Percentiles rank a stretch among this genome's conserved stretches.
phyloP scores from a whole-genome alignment of 139 green algal genomes.

The Coelastrella sp. region DNA sequence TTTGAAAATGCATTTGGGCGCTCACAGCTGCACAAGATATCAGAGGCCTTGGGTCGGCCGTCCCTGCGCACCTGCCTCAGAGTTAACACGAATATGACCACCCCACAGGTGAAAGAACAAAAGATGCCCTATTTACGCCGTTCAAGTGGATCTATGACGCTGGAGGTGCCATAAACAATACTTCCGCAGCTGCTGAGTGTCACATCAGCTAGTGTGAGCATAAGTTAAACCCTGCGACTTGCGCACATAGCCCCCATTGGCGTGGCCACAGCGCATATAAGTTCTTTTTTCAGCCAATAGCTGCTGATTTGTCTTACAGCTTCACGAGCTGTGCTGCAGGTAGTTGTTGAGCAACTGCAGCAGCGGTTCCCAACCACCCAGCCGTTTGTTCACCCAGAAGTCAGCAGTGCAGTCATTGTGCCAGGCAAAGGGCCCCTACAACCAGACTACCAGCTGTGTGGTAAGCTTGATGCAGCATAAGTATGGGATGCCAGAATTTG shows the following conservation, averaged over 20 bases:
- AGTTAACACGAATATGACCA: constrained; percentile 29
- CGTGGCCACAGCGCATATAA: too few species aligned
- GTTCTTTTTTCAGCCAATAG: too few species aligned
- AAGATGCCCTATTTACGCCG: background rate
- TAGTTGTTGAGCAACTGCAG: constrained; percentile 2
- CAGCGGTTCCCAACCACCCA: background rate
- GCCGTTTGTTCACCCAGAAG: background rate
- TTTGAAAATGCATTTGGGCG: constrained; percentile 6
- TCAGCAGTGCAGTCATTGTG: constrained; percentile 33
- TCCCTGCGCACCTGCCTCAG: constrained; percentile 22
- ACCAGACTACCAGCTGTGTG: constrained; percentile 37
- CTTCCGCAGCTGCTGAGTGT: too few species aligned
- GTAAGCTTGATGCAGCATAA: background rate
- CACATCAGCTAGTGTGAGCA: too few species aligned
- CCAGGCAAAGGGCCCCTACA: constrained; percentile 25
- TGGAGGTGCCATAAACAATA: too few species aligned
- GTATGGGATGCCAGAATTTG: too few species aligned
- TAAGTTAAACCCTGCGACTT: too few species aligned
- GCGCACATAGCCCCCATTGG: too few species aligned
- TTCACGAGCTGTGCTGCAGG: background rate
- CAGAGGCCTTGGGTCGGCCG: background rate
- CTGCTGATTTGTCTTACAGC: too few species aligned
- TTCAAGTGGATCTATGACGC: too few species aligned
- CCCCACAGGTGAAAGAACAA: background rate
- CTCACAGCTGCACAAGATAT: background rate